A percentile compares a stretch with the other conserved stretches of the same genome.
These are phyloP conservation scores for Elaeis guineensis DNA, from an alignment of 176 grass and related monocot genomes.

Conservation along the genomic window DNA sequence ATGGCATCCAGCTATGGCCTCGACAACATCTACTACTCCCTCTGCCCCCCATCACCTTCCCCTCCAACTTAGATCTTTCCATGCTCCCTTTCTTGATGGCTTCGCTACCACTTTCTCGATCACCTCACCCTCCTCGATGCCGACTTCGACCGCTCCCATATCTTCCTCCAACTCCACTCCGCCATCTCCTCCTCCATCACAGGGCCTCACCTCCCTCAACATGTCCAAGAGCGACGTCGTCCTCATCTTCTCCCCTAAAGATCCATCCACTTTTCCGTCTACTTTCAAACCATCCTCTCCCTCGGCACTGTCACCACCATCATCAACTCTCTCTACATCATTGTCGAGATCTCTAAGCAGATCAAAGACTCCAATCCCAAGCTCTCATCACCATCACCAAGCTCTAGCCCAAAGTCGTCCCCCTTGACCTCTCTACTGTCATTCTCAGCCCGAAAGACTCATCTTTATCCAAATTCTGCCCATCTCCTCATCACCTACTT, in stretches of 20 bases:
- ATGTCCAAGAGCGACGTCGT: neutral
- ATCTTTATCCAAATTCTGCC: neutral
- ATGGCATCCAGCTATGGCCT: conserved; percentile 31
- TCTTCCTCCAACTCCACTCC: conserved; percentile 44
- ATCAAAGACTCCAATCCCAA: conserved; percentile 34
- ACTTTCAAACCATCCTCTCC: conserved; percentile 50
- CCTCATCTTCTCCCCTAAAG: conserved; percentile 34
- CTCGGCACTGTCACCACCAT: conserved; percentile 61
- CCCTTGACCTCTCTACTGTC: conserved; percentile 44
- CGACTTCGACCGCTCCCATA: conserved; percentile 28
- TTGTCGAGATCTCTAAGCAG: conserved; percentile 59
- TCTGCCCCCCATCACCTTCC: conserved; percentile 27
- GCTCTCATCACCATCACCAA: conserved; percentile 48
- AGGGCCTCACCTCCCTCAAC: conserved; percentile 37
- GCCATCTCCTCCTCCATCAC: conserved; percentile 22
- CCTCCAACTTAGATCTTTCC: conserved; percentile 32
- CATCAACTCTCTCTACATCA: conserved; percentile 64
- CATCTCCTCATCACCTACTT: conserved; percentile 27
- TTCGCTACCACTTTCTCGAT: neutral
- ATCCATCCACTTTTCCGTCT: conserved; percentile 32
- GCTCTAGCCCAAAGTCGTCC: conserved; percentile 37
- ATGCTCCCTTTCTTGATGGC: conserved; percentile 46
- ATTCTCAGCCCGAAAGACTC: conserved; percentile 27
- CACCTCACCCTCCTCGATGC: conserved; percentile 53
- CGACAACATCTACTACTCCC: conserved; percentile 56